phyloP scores from a whole-genome alignment of 2,329 filamentous ascomycete genomes.

The Incumbomyces lentus region DNA sequence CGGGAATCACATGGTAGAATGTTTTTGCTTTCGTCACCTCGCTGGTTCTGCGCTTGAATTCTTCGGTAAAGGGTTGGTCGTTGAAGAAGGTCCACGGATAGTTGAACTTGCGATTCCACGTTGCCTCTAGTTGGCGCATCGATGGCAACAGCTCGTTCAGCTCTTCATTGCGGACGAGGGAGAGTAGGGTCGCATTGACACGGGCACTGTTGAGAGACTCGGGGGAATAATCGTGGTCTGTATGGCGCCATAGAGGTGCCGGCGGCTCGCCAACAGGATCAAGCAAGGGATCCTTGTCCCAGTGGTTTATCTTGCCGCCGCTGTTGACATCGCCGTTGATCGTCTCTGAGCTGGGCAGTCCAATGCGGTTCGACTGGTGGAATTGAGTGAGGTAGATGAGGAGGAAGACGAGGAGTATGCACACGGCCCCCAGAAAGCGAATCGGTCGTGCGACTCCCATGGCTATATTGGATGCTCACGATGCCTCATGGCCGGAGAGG shows the following conservation, averaged over 20 bases:
- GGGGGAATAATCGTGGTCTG: slow-evolving; percentile 66
- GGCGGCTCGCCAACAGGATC: slow-evolving; percentile 77
- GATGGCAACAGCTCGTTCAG: slow-evolving; percentile 71
- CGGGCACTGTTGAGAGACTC: slow-evolving; percentile 66
- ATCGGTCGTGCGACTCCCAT: slow-evolving; percentile 85
- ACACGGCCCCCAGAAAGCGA: slow-evolving; percentile 63
- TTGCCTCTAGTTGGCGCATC: slow-evolving; percentile 84
- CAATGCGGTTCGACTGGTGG: slow-evolving; percentile 45
- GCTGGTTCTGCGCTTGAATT: slow-evolving; percentile 76
- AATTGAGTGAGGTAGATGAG: slow-evolving; percentile 58
- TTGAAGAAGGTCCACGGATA: slow-evolving; percentile 99
- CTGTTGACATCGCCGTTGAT: slow-evolving; percentile 24
- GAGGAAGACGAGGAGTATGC: slow-evolving; percentile 64
- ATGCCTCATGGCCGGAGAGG: too few species aligned
- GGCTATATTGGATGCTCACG: not conserved
- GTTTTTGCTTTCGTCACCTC: slow-evolving; percentile 81
- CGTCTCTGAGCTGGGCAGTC: slow-evolving; percentile 27
- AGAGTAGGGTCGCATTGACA: slow-evolving; percentile 86
- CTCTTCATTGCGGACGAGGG: slow-evolving; percentile 87
- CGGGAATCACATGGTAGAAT: slow-evolving; percentile 56
- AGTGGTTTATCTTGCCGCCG: slow-evolving; percentile 40
- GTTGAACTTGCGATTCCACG: slow-evolving; percentile 98
- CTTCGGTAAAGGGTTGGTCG: slow-evolving; percentile 81
- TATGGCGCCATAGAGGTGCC: slow-evolving; percentile 61
- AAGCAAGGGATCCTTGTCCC: slow-evolving; percentile 71